Conservation (phyloP, 768 basidiomycete genomes). For the Fomitopsis pulvina region DNA sequence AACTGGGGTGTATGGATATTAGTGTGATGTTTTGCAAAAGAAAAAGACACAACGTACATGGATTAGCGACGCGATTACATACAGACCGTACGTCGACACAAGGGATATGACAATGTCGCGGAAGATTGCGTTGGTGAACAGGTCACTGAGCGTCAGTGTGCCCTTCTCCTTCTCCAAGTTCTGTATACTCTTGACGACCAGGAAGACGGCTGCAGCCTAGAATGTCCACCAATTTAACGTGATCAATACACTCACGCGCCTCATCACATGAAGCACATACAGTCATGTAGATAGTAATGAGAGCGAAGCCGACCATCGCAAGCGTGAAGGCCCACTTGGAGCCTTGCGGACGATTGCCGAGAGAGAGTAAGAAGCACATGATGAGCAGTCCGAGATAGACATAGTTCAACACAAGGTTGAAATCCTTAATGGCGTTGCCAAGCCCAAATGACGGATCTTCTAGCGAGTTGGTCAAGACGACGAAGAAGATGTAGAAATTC, state of each 20-base stretch:
- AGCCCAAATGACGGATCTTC: constrained; percentile 57
- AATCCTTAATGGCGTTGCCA: constrained; percentile 49
- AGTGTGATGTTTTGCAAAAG: neutral
- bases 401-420: constrained; percentile 80
- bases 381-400: constrained; percentile 83
- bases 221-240: neutral
- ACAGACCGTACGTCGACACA: constrained; percentile 84
- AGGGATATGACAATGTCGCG: constrained; percentile 83
- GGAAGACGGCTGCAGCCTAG: constrained; percentile 69
- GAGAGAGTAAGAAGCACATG: constrained; percentile 78
- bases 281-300: constrained; percentile 97
- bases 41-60: constrained; percentile 51
- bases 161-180: constrained; percentile 42
- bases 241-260: neutral
- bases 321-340: constrained; percentile 81
- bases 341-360: constrained; percentile 92
- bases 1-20: constrained; percentile 48
- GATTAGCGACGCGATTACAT: constrained; percentile 73
- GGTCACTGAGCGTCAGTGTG: constrained; percentile 42
- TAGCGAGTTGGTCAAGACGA: constrained; percentile 67
- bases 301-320: constrained; percentile 80
- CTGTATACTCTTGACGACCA: constrained; percentile 78
- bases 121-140: constrained; percentile 79
- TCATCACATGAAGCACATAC: constrained; percentile 27
- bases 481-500: constrained; percentile 89